Conservation (phyloP, 169 alveolate genomes). For the Eimeria praecox region DNA sequence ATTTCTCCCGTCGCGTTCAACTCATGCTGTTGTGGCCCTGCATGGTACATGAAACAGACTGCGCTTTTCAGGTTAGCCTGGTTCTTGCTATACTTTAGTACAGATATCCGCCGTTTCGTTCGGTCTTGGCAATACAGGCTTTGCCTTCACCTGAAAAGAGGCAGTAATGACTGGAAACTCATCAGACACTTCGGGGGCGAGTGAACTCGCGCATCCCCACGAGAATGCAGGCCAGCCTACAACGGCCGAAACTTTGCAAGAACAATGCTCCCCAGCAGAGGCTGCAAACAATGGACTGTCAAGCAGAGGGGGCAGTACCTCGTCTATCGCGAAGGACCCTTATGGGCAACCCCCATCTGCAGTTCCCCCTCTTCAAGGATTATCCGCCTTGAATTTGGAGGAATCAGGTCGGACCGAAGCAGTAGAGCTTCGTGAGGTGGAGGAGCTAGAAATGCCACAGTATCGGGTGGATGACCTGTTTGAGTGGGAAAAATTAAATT, state of each 20-base stretch:
- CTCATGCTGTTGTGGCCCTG: neutral
- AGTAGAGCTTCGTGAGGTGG: neutral
- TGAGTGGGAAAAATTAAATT: slow-evolving; percentile 43
- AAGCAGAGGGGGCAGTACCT: slow-evolving; percentile 37
- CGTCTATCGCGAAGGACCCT: neutral
- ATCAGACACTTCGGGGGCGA: neutral
- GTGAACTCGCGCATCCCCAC: slow-evolving; percentile 2
- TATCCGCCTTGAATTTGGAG: neutral
- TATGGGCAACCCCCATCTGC: neutral
- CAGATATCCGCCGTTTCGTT: neutral
- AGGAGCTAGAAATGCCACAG: slow-evolving; percentile 23
- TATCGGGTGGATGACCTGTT: slow-evolving; percentile 4
- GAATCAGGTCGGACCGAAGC: neutral
- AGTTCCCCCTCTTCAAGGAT: neutral
- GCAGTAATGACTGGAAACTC: neutral
- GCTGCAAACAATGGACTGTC: neutral
- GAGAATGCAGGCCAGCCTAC: neutral
- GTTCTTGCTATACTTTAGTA: neutral
- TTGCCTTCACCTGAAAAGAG: neutral
- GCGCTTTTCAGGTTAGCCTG: neutral
- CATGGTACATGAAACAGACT: neutral
- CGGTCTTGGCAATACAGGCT: neutral
- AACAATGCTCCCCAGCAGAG: neutral
- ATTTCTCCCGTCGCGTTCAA: neutral
- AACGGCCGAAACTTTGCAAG: neutral